phyloP scores from a whole-genome alignment of 148 eudicot genomes.

The Persicaria tinctoria region DNA sequence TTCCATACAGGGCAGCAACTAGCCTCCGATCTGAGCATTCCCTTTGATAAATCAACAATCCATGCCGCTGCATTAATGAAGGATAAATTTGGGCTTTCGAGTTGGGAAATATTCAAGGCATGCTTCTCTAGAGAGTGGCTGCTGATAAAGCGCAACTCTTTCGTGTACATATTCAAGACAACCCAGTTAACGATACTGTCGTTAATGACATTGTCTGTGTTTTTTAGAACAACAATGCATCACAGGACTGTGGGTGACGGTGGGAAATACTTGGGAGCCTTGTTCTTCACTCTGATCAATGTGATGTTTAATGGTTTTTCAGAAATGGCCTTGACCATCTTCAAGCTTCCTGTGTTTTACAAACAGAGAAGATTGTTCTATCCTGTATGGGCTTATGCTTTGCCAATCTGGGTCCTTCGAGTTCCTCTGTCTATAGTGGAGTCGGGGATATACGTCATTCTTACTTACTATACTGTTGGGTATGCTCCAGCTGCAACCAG shows the following conservation, averaged over 20 bases:
- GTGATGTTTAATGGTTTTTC: constrained; percentile 67
- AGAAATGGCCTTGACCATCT: constrained; percentile 60
- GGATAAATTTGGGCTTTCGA: constrained; percentile 55
- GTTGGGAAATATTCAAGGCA: constrained; percentile 45
- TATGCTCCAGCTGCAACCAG: constrained; percentile 67
- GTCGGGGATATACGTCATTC: constrained; percentile 58
- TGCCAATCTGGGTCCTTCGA: constrained; percentile 64
- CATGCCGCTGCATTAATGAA: constrained; percentile 60
- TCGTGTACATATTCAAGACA: constrained; percentile 62
- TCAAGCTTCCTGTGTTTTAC: constrained; percentile 54
- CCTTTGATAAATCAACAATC: constrained; percentile 50
- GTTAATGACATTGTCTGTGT: constrained; percentile 43
- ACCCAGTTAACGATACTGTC: constrained; percentile 67
- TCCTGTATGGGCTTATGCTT: constrained; percentile 69
- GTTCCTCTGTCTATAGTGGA: constrained; percentile 59
- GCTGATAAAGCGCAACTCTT: constrained; percentile 55
- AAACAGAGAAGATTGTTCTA: constrained; percentile 66
- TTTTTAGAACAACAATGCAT: constrained; percentile 60
- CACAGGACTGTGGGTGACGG: constrained; percentile 40
- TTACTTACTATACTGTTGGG: constrained; percentile 70
- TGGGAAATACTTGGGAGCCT: constrained; percentile 48
- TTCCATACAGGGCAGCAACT: constrained; percentile 45
- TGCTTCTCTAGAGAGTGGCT: constrained; percentile 78
- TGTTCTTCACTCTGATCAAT: constrained; percentile 58
- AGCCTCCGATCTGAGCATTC: constrained; percentile 33